A percentile compares a stretch with the other conserved stretches of the same genome.
Conservation (phyloP, 1,284 basidiomycete genomes). For the Heterobasidion occidentale region DNA sequence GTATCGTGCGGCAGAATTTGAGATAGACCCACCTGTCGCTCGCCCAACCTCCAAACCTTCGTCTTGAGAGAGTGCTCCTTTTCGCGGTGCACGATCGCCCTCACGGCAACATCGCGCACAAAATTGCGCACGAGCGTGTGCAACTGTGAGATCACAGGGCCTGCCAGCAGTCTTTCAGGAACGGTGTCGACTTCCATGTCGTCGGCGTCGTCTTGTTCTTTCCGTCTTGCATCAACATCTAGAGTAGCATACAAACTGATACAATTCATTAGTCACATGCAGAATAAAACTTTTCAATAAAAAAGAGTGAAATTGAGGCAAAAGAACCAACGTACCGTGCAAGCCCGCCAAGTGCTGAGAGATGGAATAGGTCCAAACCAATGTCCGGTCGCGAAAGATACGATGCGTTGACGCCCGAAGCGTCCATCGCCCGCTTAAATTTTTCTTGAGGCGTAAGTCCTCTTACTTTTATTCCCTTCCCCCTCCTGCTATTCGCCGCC, state of each 20-base stretch:
- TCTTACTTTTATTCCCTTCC: conserved; percentile 22
- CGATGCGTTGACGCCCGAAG: conserved; percentile 34
- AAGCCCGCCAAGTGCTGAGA: conserved; percentile 30
- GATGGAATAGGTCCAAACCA: conserved; percentile 43
- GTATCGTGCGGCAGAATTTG: conserved; percentile 4
- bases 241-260: neutral
- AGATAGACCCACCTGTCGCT: conserved; percentile 6
- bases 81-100: conserved; percentile 44
- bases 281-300: no score
- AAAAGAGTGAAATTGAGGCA: neutral
- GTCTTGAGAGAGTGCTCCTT: conserved; percentile 50
- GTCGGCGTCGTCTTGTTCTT: neutral
- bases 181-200: neutral
- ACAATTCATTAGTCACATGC: neutral
- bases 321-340: conserved; percentile 26
- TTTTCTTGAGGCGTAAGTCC: conserved; percentile 33
- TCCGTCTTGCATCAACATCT: neutral
- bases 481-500: conserved; percentile 7
- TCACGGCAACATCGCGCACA: conserved; percentile 38
- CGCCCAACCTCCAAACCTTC: conserved; percentile 44
- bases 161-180: conserved; percentile 15
- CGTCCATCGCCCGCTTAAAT: conserved; percentile 30
- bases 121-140: conserved; percentile 40
- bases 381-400: conserved; percentile 24
- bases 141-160: conserved; percentile 25